These are phyloP conservation scores for Aspergillus olivimuriae DNA, from an alignment of 495 filamentous ascomycete species.

Conservation along the genomic window DNA sequence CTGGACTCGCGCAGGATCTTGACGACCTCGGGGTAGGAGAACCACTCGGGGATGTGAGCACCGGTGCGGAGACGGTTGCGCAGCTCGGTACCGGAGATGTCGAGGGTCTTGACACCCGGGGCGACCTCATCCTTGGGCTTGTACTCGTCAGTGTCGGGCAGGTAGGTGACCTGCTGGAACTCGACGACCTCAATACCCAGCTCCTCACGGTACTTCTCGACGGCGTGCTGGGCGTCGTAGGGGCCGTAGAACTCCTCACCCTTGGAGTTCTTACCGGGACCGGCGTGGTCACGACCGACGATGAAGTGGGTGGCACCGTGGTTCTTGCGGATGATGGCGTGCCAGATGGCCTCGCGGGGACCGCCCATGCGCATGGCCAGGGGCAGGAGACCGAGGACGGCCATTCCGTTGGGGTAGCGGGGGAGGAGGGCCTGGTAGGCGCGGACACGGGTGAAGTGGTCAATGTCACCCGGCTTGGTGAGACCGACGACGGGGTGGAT, in stretches of 20 bases:
- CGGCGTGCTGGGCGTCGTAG: slow-evolving; percentile 95
- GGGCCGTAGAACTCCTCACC: slow-evolving; percentile 97
- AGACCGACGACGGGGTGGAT: slow-evolving; percentile 98
- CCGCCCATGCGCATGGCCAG: slow-evolving; percentile 99
- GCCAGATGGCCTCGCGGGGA: slow-evolving; percentile 97
- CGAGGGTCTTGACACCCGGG: slow-evolving; percentile 77
- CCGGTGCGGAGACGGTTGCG: slow-evolving; percentile 83
- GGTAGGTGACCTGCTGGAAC: slow-evolving; percentile 99
- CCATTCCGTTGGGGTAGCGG: slow-evolving; percentile 98
- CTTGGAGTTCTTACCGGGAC: slow-evolving; percentile 93
- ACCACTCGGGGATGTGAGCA: slow-evolving; percentile 95
- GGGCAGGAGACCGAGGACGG: slow-evolving; percentile 89
- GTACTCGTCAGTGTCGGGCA: slow-evolving; percentile 96
- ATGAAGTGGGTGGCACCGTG: slow-evolving; percentile 99
- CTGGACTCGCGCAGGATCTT: slow-evolving; percentile 91
- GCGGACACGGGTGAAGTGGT: slow-evolving; percentile 98
- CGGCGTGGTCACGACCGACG: slow-evolving; percentile 95
- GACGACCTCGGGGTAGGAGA: slow-evolving; percentile 98
- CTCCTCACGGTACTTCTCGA: slow-evolving; percentile 94
- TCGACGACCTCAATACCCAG: slow-evolving; percentile 97
- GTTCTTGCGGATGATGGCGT: slow-evolving; percentile 99
- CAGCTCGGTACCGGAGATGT: slow-evolving; percentile 96
- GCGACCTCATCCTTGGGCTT: slow-evolving; percentile 83
- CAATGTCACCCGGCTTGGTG: slow-evolving; percentile 98
- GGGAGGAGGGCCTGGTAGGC: slow-evolving; percentile 97